These are phyloP conservation scores for Gloeopeniophorella convolvens DNA, from an alignment of 768 basidiomycete genomes.

Conservation along the genomic window DNA sequence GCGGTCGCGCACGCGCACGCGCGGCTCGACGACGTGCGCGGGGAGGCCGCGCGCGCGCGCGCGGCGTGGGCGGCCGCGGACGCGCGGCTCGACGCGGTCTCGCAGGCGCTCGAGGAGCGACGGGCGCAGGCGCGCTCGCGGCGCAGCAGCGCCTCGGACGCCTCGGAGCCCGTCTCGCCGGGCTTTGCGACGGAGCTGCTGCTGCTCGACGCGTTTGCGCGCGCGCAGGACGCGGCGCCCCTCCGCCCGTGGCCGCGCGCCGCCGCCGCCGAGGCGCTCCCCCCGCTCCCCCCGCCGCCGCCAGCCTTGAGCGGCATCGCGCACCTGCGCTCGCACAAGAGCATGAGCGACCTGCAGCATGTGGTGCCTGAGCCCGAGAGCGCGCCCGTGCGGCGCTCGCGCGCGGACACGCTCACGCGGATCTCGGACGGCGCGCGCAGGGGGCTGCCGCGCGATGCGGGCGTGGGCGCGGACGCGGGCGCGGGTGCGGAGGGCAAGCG, in stretches of 20 bases:
- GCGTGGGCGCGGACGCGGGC: constrained; percentile 13
- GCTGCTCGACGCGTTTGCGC: constrained; percentile 1
- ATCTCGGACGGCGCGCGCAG: no score
- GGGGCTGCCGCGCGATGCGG: constrained; percentile 6
- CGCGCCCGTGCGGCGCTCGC: constrained; percentile 3
- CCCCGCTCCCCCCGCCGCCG: no score
- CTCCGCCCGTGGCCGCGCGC: constrained; percentile 7
- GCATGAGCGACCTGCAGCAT: constrained; percentile 17
- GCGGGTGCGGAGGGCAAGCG: constrained; percentile 30
- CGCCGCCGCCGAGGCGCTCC: no score
- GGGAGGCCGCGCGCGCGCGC: constrained; percentile 44
- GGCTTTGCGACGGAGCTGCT: neutral
- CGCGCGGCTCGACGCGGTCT: constrained; percentile 38
- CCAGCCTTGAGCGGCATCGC: neutral
- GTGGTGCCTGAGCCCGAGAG: neutral
- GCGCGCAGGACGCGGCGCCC: neutral
- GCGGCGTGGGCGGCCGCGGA: constrained; percentile 39
- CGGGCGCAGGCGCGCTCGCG: constrained; percentile 20
- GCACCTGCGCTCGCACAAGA: constrained; percentile 15
- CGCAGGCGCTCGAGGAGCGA: constrained; percentile 40
- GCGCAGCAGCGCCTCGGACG: constrained; percentile 11
- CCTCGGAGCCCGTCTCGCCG: constrained; percentile 1
- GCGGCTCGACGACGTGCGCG: constrained; percentile 44
- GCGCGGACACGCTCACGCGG: constrained; percentile 16
- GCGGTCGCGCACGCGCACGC: constrained; percentile 47